phyloP scores from a whole-genome alignment of 1,284 basidiomycete species.

The Trichosporon coremiiforme region DNA sequence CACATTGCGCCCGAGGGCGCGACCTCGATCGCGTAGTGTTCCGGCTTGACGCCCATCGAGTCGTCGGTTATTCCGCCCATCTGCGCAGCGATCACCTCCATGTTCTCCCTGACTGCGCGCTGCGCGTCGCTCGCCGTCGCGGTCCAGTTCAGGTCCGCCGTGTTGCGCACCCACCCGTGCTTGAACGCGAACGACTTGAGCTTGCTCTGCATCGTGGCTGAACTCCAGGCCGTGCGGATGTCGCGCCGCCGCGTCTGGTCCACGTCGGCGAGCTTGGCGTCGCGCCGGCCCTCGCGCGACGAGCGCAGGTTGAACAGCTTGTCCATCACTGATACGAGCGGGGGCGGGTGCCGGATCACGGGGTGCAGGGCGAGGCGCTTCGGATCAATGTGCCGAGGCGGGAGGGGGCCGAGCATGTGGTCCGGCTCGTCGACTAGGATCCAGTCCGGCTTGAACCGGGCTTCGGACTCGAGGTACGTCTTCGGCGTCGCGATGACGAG shows the following conservation, averaged over 20 bases:
- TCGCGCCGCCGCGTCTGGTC: constrained; percentile 32
- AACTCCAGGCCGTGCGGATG: constrained; percentile 40
- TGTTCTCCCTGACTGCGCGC: constrained; percentile 25
- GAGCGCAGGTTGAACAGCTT: constrained; percentile 31
- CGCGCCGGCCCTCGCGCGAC: not conserved
- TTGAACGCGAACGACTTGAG: constrained; percentile 35
- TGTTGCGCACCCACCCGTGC: constrained; percentile 39
- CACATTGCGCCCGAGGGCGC: constrained; percentile 30
- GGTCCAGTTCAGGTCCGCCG: constrained; percentile 39
- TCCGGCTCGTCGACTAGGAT: constrained; percentile 48
- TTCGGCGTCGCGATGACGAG: constrained; percentile 36
- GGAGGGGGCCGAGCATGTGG: constrained; percentile 37
- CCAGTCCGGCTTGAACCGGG: constrained; percentile 21
- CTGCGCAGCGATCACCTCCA: constrained; percentile 24
- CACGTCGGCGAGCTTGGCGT: constrained; percentile 8
- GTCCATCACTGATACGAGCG: constrained; percentile 33
- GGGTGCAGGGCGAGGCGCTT: constrained; percentile 30
- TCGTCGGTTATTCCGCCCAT: constrained; percentile 5
- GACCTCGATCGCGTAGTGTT: constrained; percentile 39
- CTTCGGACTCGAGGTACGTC: constrained; percentile 1
- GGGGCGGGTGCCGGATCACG: constrained; percentile 39
- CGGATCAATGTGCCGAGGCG: constrained; percentile 25
- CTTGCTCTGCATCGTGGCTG: constrained; percentile 35
- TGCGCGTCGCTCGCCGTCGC: constrained; percentile 27
- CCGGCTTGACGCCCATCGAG: constrained; percentile 17